Base-by-base conservation (phyloP, 257 asterid genomes). In the Asclepias syriaca region DNA sequence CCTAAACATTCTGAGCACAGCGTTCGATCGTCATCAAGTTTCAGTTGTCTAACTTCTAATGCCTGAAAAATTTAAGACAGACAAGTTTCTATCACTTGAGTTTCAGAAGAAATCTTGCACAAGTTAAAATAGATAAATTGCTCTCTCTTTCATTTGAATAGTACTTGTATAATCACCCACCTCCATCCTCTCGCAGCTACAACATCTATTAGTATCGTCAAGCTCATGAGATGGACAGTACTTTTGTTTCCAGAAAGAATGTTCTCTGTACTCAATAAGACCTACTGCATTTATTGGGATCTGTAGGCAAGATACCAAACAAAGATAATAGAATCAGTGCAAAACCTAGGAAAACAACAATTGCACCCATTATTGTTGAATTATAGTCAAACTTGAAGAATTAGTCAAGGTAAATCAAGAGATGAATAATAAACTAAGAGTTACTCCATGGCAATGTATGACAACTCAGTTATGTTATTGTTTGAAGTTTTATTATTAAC, bases 161-260 rank as follows among this genome's bases (percentile, higher is more conserved):
- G 49, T 60, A 51, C 22, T 3, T 27, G 53, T 70, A 29, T 45
- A 43, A 49, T 21, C 39, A 68, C 87, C 73, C 19, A 90, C 98
- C 96, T 93, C 98, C 97, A 93, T 88, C 83, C 95, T 85, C 79
- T 93, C 97, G 43, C 98, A 93, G 84, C 98, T 93, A 88, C 98
- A 93, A 71, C 99, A 92, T 27, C 99, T 95, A 68, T 96, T 98
- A 29, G 99, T 95, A 65, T 96, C 96, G 75, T 95, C 99, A 66
- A 76, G 80, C 81, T 92, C 99, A 57, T 95, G 99, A 56, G 89
- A 75, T 12, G 98, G 99, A 77, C 99, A 95, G 79, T 95, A 95
- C 80, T 95, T 95, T 75, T 95, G 97, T 72, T 75, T 89, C 99
- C 98, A 95, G 88, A 92, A 92, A 69, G 99, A 96, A 87, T 95